Conservation (phyloP, 2,329 filamentous ascomycete genomes). For the Ophiostoma pallidulum region DNA sequence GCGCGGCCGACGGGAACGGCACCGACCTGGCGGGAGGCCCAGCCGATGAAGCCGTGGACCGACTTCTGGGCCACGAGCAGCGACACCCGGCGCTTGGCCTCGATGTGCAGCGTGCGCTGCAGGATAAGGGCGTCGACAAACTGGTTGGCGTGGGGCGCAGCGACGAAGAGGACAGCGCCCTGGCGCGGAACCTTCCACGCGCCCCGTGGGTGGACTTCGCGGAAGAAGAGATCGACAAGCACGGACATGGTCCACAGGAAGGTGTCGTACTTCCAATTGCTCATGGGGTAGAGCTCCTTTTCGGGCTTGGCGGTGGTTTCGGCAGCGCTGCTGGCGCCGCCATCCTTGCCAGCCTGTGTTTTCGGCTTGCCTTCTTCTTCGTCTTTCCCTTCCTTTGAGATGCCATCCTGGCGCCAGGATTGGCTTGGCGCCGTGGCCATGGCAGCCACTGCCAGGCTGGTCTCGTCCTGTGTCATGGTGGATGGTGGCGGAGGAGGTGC, state of each 20-base stretch:
- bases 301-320: slow-evolving; percentile 15
- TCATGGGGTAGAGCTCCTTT: slow-evolving; percentile 56
- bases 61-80: slow-evolving; percentile 94
- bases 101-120: slow-evolving; percentile 78
- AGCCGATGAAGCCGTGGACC: slow-evolving; percentile 86
- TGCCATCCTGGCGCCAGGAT: not conserved
- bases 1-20: slow-evolving; percentile 89
- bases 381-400: not conserved
- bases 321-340: slow-evolving; percentile 6
- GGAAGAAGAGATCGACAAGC: slow-evolving; percentile 92
- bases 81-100: slow-evolving; percentile 79
- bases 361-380: not conserved
- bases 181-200: slow-evolving; percentile 88
- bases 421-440: slow-evolving; percentile 12
- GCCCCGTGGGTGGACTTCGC: slow-evolving; percentile 88
- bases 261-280: slow-evolving; percentile 65
- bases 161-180: slow-evolving; percentile 89
- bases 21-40: slow-evolving; percentile 73
- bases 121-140: slow-evolving; percentile 94
- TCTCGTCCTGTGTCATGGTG: slow-evolving; percentile 11
- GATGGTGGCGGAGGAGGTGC: not conserved
- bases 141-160: slow-evolving; percentile 95
- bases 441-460: slow-evolving; percentile 8
- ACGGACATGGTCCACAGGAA: slow-evolving; percentile 72
- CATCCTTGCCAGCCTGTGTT: not conserved